phyloP scores from a whole-genome alignment of 768 basidiomycete species.

The Inosperma sp. region DNA sequence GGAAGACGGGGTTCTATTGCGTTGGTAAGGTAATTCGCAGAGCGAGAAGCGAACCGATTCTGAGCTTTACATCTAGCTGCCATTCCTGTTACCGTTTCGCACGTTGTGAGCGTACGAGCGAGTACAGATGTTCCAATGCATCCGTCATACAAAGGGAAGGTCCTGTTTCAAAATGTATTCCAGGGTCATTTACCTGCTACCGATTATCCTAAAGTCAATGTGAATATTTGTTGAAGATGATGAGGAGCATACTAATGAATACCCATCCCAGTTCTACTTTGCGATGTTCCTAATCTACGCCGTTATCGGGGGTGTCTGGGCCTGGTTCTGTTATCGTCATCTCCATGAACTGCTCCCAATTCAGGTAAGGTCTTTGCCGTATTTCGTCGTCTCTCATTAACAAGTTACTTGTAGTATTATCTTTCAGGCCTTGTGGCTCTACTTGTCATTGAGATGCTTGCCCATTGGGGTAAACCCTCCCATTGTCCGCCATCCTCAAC shows the following conservation, averaged over 20 bases:
- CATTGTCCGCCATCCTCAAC: not conserved
- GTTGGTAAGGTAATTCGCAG: conserved; percentile 56
- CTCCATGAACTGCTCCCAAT: conserved; percentile 82
- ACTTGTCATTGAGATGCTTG: conserved; percentile 90
- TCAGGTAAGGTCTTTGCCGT: conserved; percentile 48
- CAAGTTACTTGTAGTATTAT: conserved; percentile 71
- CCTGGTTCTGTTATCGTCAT: conserved; percentile 75
- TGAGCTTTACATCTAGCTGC: conserved; percentile 47
- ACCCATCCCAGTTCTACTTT: conserved; percentile 72
- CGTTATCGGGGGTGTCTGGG: conserved; percentile 69
- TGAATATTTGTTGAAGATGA: conserved; percentile 37
- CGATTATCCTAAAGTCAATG: conserved; percentile 96
- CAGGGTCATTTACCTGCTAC: conserved; percentile 84
- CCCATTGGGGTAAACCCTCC: conserved; percentile 67
- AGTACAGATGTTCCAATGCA: conserved; percentile 58
- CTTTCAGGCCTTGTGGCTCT: conserved; percentile 83
- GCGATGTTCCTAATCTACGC: conserved; percentile 77
- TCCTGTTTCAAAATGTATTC: conserved; percentile 86
- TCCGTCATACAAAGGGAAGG: conserved; percentile 70
- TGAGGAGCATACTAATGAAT: not conserved
- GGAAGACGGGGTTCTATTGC: conserved; percentile 93
- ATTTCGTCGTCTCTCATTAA: no score
- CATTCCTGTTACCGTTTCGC: conserved; percentile 82
- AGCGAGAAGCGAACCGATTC: not conserved
- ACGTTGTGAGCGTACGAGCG: conserved; percentile 33